phyloP scores from a whole-genome alignment of 805 yeast genomes.

The Komagataella kurtzmanii region DNA sequence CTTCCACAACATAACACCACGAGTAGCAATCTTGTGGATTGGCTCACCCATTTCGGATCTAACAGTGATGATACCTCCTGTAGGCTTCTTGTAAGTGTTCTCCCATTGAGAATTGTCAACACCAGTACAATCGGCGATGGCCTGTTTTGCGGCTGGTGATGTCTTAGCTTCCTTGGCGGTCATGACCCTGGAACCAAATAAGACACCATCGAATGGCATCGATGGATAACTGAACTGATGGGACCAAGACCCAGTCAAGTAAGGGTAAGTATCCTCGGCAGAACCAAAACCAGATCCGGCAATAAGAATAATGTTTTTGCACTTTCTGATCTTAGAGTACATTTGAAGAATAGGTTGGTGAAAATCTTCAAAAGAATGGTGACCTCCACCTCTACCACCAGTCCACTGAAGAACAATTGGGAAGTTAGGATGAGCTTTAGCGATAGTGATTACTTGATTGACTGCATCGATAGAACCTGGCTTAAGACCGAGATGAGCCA shows the following conservation, averaged over 20 bases:
- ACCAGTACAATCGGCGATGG: slow-evolving; percentile 86
- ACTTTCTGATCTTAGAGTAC: slow-evolving; percentile 89
- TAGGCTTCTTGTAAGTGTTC: slow-evolving; percentile 81
- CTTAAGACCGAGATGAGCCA: slow-evolving; percentile 89
- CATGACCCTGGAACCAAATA: slow-evolving; percentile 96
- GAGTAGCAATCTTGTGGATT: slow-evolving; percentile 94
- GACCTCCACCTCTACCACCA: slow-evolving; percentile 99
- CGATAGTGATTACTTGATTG: slow-evolving; percentile 74
- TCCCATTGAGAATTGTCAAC: slow-evolving; percentile 87
- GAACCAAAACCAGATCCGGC: slow-evolving; percentile 99
- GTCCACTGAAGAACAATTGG: slow-evolving; percentile 99
- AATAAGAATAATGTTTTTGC: slow-evolving; percentile 74
- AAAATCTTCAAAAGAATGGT: slow-evolving; percentile 98
- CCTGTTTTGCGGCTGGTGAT: slow-evolving; percentile 84
- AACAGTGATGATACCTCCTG: slow-evolving; percentile 96
- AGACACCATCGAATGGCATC: slow-evolving; percentile 97
- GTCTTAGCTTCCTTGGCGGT: slow-evolving; percentile 93
- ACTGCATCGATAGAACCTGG: slow-evolving; percentile 97
- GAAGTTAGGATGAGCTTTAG: slow-evolving; percentile 91
- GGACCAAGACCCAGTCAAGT: slow-evolving; percentile 98
- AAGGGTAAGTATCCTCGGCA: slow-evolving; percentile 92
- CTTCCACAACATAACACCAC: slow-evolving; percentile 96
- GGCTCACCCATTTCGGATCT: slow-evolving; percentile 99
- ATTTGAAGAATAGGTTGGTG: slow-evolving; percentile 94
- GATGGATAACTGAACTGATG: slow-evolving; percentile 76